Conservation (phyloP, 2,329 filamentous ascomycete species). For the Penicillium digitatum region DNA sequence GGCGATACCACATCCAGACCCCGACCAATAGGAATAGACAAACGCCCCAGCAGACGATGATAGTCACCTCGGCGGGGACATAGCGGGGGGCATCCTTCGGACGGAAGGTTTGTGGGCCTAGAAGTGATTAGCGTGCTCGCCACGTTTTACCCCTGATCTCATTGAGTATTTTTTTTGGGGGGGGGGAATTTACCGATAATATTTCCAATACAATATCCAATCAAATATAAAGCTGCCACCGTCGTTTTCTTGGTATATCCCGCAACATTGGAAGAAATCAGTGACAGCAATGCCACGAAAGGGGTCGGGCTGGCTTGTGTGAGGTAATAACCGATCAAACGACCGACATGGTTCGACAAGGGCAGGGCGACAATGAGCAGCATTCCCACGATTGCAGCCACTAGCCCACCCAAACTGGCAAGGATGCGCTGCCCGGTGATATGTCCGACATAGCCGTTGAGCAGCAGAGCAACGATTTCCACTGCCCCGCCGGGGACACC, state of each 20-base stretch:
- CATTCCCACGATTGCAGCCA: constrained; percentile 57
- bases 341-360: constrained; percentile 54
- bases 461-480: constrained; percentile 57
- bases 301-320: constrained; percentile 58
- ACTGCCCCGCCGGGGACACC: constrained; percentile 63
- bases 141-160: background rate
- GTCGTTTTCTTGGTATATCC: constrained; percentile 49
- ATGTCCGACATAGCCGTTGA: constrained; percentile 56
- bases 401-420: constrained; percentile 51
- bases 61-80: constrained; percentile 60
- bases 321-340: constrained; percentile 63
- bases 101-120: constrained; percentile 55
- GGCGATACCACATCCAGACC: constrained; percentile 59
- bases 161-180: too few relatives aligned
- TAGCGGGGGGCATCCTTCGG: constrained; percentile 57
- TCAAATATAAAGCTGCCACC: constrained; percentile 42
- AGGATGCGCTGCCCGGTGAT: constrained; percentile 56
- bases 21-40: constrained; percentile 55
- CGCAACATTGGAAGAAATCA: constrained; percentile 57
- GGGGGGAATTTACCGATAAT: constrained; percentile 56
- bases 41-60: constrained; percentile 57
- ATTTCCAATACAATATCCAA: constrained; percentile 48
- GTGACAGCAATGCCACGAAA: constrained; percentile 61
- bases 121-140: background rate
- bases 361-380: constrained; percentile 62